These are phyloP conservation scores for Cylindrodendrum hubeiense DNA, from an alignment of 2,329 filamentous ascomycete species.

Conservation along the genomic window DNA sequence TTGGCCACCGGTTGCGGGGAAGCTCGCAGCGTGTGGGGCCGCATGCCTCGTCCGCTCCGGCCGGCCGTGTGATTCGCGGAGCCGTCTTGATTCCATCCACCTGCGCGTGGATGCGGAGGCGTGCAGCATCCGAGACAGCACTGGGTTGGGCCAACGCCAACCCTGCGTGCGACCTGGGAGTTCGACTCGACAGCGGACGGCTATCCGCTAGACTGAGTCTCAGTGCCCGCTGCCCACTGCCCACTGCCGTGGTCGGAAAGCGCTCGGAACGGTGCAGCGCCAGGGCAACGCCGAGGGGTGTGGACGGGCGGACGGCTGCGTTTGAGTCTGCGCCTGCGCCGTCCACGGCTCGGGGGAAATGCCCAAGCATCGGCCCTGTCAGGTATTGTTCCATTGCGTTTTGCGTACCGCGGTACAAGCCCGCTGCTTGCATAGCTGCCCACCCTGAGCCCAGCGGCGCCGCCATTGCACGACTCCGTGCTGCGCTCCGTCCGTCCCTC, in stretches of 20 bases:
- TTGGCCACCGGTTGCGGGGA: slow-evolving; percentile 45
- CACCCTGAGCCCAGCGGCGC: not conserved
- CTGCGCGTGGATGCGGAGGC: slow-evolving; percentile 33
- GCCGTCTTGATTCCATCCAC: slow-evolving; percentile 35
- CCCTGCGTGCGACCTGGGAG: not conserved
- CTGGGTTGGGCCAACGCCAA: slow-evolving; percentile 14
- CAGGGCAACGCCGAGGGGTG: not conserved
- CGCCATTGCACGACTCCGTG: slow-evolving; percentile 1
- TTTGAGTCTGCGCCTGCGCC: not conserved
- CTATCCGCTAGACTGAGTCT: too few relatives aligned
- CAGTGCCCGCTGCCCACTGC: too few relatives aligned
- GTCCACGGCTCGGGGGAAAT: not conserved
- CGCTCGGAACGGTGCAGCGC: too few relatives aligned
- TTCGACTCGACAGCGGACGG: too few relatives aligned
- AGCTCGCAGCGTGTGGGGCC: slow-evolving; percentile 35
- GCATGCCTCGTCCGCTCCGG: slow-evolving; percentile 32
- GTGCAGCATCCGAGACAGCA: slow-evolving; percentile 29
- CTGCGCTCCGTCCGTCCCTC: slow-evolving; percentile 9
- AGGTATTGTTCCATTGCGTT: slow-evolving; percentile 1
- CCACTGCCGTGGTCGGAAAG: too few relatives aligned
- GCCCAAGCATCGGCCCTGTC: not conserved
- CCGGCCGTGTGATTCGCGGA: slow-evolving; percentile 42
- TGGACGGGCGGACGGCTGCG: slow-evolving; percentile 8
- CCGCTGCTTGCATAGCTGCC: not conserved
- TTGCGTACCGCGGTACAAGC: not conserved